Percentiles rank a stretch among this genome's conserved stretches.
Evolutionary conservation across 2,329 filamentous ascomycete genomes (phyloP).

Genomic region (Aspergillus sp.): DNA sequence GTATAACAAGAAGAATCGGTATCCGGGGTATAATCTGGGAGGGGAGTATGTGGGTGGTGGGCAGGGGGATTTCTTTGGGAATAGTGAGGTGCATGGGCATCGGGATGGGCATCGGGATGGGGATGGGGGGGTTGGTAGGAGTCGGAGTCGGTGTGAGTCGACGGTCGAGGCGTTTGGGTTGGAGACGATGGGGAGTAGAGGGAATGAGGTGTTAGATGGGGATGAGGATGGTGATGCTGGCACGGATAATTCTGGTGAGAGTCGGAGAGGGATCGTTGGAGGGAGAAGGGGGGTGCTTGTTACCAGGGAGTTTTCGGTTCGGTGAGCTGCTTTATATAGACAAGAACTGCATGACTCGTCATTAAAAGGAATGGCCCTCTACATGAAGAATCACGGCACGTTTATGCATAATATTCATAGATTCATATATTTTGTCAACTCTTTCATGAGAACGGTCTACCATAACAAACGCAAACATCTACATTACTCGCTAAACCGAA

Average conservation of each 20-base stretch:
- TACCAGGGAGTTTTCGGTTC: background rate
- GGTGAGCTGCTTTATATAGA: no score
- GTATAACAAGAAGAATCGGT: background rate
- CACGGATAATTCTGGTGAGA: background rate
- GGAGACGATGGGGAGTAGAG: background rate
- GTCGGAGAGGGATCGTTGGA: background rate
- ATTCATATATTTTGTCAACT: no score
- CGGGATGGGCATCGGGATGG: no score
- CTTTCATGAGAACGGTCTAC: background rate
- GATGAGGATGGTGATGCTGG: background rate
- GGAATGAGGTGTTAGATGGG: background rate
- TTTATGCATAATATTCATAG: no score
- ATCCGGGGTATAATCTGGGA: background rate
- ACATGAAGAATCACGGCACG: no score
- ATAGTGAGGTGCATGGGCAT: background rate
- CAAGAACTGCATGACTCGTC: no score
- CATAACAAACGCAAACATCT: background rate
- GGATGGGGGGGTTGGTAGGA: no score
- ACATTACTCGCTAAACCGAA: background rate
- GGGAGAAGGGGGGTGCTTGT: background rate
- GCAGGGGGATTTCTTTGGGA: background rate
- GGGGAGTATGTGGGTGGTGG: background rate
- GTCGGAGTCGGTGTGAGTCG: no score
- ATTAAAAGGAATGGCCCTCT: no score
- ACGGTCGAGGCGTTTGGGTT: no score